Conservation (phyloP, 73 alveolate genomes). For the Stentor roeselii region DNA sequence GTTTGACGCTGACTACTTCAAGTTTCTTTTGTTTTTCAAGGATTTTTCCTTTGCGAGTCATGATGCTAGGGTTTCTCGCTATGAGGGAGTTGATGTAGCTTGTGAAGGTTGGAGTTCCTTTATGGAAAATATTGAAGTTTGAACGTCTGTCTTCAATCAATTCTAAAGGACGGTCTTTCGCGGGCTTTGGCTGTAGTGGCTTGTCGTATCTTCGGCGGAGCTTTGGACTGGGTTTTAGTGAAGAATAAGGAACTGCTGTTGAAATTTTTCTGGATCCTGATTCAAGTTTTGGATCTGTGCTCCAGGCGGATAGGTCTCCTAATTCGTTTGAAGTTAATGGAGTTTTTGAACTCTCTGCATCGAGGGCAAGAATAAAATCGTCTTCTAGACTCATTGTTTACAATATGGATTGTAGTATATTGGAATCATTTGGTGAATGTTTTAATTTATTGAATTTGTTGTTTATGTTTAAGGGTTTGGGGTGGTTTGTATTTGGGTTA, state of each 20-base stretch:
- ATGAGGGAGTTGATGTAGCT: neutral
- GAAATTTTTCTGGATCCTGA: neutral
- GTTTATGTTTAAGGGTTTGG: neutral
- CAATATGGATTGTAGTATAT: too few relatives aligned
- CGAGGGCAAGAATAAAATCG: neutral
- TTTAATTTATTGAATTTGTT: neutral
- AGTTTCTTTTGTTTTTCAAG: neutral
- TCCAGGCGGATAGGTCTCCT: neutral
- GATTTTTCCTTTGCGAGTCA: too few relatives aligned
- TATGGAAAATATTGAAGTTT: neutral
- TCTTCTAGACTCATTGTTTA: neutral
- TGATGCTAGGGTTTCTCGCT: neutral
- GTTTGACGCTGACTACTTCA: neutral
- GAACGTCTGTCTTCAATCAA: neutral
- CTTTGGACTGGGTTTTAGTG: too few relatives aligned
- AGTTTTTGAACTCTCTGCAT: neutral
- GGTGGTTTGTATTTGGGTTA: neutral
- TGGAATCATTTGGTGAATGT: neutral
- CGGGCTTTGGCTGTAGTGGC: neutral
- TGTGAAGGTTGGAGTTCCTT: neutral
- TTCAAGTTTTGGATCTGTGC: neutral
- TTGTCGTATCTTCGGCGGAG: neutral
- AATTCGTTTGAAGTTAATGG: neutral
- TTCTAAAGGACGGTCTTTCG: neutral
- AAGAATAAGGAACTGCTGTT: neutral